phyloP scores from a whole-genome alignment of 257 asterid species.

The Buddleja alternifolia region DNA sequence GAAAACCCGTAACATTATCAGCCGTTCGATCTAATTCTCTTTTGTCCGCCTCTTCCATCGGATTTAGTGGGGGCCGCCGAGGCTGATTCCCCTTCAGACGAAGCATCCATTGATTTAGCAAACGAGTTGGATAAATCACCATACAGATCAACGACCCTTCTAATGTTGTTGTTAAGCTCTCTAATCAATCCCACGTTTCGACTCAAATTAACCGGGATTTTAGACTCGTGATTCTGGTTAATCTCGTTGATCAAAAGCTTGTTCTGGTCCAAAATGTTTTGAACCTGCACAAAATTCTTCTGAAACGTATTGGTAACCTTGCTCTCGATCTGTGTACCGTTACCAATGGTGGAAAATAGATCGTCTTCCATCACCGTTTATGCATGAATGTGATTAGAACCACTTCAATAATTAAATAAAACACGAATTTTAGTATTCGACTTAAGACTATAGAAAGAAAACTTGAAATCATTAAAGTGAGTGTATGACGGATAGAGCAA shows the following conservation, averaged over 20 bases:
- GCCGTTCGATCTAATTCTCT: conserved; percentile 44
- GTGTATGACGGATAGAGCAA: too few species aligned
- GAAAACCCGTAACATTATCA: conserved; percentile 23
- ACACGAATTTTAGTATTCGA: not conserved
- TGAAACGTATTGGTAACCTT: conserved; percentile 51
- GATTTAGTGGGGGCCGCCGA: conserved; percentile 42
- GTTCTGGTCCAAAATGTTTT: conserved; percentile 58
- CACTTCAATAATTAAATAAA: conserved; percentile 31
- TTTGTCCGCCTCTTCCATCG: conserved; percentile 46
- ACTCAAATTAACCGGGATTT: conserved; percentile 48
- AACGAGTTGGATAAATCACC: conserved; percentile 47
- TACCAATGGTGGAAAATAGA: conserved; percentile 44
- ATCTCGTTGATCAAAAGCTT: conserved; percentile 56
- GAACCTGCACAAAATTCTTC: conserved; percentile 53
- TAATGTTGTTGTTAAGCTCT: conserved; percentile 62
- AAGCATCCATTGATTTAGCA: conserved; percentile 47
- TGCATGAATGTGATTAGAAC: conserved; percentile 15
- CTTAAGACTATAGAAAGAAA: not conserved
- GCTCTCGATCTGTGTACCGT: conserved; percentile 40
- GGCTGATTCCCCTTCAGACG: conserved; percentile 48
- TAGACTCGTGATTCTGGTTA: conserved; percentile 60
- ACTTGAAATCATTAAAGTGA: not conserved
- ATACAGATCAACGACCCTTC: conserved; percentile 59
- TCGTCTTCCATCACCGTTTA: conserved; percentile 47
- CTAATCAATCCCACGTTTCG: conserved; percentile 57